These are phyloP conservation scores for Neltuma alba DNA, from an alignment of 306 rosid species.

Conservation along the genomic window DNA sequence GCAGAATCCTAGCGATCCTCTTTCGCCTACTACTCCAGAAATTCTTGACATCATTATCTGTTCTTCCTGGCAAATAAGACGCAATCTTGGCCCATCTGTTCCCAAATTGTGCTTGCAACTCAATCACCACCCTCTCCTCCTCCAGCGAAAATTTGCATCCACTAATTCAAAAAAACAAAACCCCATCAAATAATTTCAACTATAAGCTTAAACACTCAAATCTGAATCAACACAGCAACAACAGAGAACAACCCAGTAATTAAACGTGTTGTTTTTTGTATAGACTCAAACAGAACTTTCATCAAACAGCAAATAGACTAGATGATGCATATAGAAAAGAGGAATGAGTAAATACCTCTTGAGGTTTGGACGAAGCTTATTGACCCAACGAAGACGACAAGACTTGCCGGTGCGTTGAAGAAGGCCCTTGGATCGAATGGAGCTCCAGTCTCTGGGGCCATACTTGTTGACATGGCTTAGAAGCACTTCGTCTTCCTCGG, in stretches of 20 bases:
- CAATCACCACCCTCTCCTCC: slow-evolving; percentile 89
- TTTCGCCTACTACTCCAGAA: slow-evolving; percentile 97
- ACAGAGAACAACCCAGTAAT: neutral
- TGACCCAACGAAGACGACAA: slow-evolving; percentile 98
- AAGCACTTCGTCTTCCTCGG: slow-evolving; percentile 80
- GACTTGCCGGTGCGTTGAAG: slow-evolving; percentile 89
- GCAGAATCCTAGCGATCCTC: slow-evolving; percentile 78
- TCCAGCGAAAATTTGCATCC: slow-evolving; percentile 89
- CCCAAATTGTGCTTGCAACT: slow-evolving; percentile 80
- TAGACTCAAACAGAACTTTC: neutral
- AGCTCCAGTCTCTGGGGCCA: slow-evolving; percentile 97
- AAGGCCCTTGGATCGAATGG: slow-evolving; percentile 99
- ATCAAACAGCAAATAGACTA: neutral
- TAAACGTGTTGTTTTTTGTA: neutral
- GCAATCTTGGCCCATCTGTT: slow-evolving; percentile 98
- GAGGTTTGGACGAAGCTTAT: slow-evolving; percentile 88
- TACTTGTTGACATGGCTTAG: slow-evolving; percentile 65
- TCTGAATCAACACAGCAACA: neutral
- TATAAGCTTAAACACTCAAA: neutral
- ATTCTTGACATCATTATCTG: slow-evolving; percentile 94
- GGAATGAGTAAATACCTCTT: slow-evolving; percentile 55
- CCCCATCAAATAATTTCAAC: slow-evolving; percentile 6
- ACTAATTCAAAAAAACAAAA: slow-evolving; percentile 32
- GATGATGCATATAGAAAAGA: neutral
- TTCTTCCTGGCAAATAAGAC: slow-evolving; percentile 72